Conservation (phyloP, 2,329 filamentous ascomycete species). For the Fusarium chlamydosporum region DNA sequence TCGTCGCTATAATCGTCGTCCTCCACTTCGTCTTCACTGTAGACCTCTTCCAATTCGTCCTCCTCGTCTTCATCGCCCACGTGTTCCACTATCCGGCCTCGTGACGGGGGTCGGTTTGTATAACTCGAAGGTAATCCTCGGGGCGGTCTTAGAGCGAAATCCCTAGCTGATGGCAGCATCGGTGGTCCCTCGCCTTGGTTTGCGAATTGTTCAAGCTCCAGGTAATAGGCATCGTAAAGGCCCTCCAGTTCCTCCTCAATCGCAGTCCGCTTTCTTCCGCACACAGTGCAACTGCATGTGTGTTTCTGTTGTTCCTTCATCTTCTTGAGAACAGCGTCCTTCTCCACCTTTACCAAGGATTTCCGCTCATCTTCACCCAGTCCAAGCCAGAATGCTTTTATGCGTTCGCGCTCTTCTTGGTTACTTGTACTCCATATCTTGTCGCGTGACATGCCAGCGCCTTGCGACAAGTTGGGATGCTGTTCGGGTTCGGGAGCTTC, state of each 20-base stretch:
- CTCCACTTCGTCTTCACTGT: conserved; percentile 67
- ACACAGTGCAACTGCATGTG: conserved; percentile 97
- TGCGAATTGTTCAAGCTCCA: conserved; percentile 97
- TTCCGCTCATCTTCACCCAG: conserved; percentile 95
- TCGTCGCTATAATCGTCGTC: conserved; percentile 76
- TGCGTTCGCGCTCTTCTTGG: conserved; percentile 93
- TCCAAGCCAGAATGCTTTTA: conserved; percentile 98
- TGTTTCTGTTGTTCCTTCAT: conserved; percentile 99
- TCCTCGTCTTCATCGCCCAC: conserved; percentile 69
- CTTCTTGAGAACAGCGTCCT: conserved; percentile 96
- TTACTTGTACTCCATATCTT: conserved; percentile 99
- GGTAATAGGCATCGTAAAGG: conserved; percentile 97
- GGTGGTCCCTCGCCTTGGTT: conserved; percentile 81
- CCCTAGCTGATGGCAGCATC: conserved; percentile 64
- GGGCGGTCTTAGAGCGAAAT: conserved; percentile 72
- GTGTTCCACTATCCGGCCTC: conserved; percentile 80
- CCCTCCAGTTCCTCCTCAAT: conserved; percentile 99
- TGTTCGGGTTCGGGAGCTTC: conserved; percentile 38
- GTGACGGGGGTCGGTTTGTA: conserved; percentile 77
- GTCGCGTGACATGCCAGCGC: conserved; percentile 73
- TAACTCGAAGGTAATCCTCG: conserved; percentile 71
- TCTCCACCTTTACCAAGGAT: conserved; percentile 96
- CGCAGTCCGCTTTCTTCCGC: conserved; percentile 93
- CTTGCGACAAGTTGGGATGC: conserved; percentile 52
- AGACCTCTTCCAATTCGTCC: conserved; percentile 67